A percentile compares a stretch with the other conserved stretches of the same genome.
Conservation (phyloP, 805 yeast genomes). For the Saturnispora sanitii region DNA sequence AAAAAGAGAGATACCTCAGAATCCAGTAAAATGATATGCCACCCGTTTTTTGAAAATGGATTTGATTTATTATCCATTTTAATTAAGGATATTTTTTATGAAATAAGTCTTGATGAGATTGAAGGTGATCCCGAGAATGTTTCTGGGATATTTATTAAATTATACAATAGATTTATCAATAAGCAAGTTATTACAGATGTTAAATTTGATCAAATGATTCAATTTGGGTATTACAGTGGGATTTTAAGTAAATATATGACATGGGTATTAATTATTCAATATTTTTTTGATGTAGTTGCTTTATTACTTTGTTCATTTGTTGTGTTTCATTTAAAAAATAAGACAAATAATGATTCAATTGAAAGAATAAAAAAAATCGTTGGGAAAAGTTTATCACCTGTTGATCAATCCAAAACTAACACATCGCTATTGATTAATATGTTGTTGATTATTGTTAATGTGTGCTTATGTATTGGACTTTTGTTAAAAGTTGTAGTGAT, state of each 20-base stretch:
- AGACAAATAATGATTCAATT: slow-evolving; percentile 1
- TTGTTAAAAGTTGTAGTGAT: slow-evolving; percentile 1
- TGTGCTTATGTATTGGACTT: not conserved
- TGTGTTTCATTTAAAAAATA: slow-evolving; percentile 4
- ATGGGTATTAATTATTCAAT: slow-evolving; percentile 2
- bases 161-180: slow-evolving; percentile 29
- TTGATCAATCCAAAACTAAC: not conserved
- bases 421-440: not conserved
- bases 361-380: not conserved
- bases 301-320: slow-evolving; percentile 3
- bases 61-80: slow-evolving; percentile 36
- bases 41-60: slow-evolving; percentile 8
- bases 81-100: slow-evolving; percentile 39
- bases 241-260: not conserved
- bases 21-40: slow-evolving; percentile 5
- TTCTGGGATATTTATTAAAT: slow-evolving; percentile 33
- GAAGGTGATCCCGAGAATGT: slow-evolving; percentile 30
- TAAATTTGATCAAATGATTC: not conserved
- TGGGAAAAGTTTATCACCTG: not conserved
- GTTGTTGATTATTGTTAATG: not conserved
- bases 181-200: not conserved
- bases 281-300: slow-evolving; percentile 1
- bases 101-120: slow-evolving; percentile 26
- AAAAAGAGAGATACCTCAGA: slow-evolving; percentile 17
- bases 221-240: slow-evolving; percentile 5